A percentile compares a stretch with the other conserved stretches of the same genome.
Evolutionary conservation across 345 rosid species (phyloP).

Genomic region (Pugionium cornutum): DNA sequence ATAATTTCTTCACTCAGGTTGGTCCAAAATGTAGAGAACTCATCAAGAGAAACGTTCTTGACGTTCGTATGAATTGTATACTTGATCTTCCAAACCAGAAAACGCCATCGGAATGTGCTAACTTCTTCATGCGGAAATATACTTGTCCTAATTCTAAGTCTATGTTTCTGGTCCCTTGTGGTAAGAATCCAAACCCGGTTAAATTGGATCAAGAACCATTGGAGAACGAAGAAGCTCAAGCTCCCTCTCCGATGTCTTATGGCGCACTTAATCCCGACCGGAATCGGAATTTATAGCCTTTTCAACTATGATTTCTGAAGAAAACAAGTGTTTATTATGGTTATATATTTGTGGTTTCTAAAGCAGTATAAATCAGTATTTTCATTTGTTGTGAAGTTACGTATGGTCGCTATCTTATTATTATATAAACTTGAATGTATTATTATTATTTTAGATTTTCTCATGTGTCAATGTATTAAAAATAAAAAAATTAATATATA

Average conservation of each 20-base stretch:
- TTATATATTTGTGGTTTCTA: conserved; percentile 1
- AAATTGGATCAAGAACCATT: conserved; percentile 22
- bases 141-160: conserved; percentile 52
- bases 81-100: conserved; percentile 69
- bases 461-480: no score
- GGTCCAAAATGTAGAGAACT: conserved; percentile 66
- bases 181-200: conserved; percentile 26
- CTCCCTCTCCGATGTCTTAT: conserved; percentile 26
- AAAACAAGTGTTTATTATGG: conserved; percentile 13
- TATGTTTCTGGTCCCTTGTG: conserved; percentile 51
- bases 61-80: conserved; percentile 72
- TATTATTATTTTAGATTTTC: no score
- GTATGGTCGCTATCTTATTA: background rate
- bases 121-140: conserved; percentile 53
- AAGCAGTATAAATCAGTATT: conserved; percentile 10
- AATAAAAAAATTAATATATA: no score
- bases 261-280: conserved; percentile 29
- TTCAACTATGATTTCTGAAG: background rate
- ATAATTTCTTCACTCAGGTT: conserved; percentile 61
- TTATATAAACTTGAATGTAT: no score
- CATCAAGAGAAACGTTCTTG: conserved; percentile 52
- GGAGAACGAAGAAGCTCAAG: background rate
- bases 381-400: conserved; percentile 13
- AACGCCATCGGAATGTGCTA: conserved; percentile 50
- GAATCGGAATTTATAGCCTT: conserved; percentile 25